A percentile compares a stretch with the other conserved stretches of the same genome.
phyloP scores from a whole-genome alignment of 345 rosid genomes.

The Cardamine resedifolia region DNA sequence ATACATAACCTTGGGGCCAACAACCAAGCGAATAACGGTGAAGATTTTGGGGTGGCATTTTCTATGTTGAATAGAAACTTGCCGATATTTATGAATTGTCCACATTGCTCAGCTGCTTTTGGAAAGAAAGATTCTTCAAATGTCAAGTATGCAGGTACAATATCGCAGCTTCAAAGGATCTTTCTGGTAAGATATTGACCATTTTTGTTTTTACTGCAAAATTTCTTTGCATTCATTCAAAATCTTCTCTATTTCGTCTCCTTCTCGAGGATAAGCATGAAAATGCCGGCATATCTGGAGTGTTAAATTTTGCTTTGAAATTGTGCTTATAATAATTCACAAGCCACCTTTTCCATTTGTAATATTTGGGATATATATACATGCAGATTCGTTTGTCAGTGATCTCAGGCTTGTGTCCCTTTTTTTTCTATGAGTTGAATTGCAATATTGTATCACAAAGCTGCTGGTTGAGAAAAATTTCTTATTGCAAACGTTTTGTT shows the following conservation, averaged over 20 bases:
- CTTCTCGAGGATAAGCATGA: background rate
- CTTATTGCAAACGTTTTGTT: slow-evolving; percentile 29
- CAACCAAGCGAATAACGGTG: slow-evolving; percentile 47
- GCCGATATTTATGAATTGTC: slow-evolving; percentile 73
- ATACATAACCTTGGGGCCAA: slow-evolving; percentile 41
- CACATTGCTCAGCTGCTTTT: slow-evolving; percentile 52
- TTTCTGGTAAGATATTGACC: slow-evolving; percentile 53
- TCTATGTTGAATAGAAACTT: slow-evolving; percentile 65
- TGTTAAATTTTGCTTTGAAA: background rate
- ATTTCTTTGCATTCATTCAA: background rate
- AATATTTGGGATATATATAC: background rate
- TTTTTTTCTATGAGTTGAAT: background rate
- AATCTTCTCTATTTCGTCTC: background rate
- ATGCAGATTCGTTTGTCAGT: background rate
- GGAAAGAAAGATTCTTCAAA: slow-evolving; percentile 46
- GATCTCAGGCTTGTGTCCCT: background rate
- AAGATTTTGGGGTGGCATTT: slow-evolving; percentile 49
- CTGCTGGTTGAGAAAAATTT: slow-evolving; percentile 5
- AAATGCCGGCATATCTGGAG: background rate
- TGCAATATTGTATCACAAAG: background rate
- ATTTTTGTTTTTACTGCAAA: background rate
- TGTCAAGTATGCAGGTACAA: slow-evolving; percentile 57
- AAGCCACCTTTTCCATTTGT: background rate
- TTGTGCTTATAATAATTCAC: background rate
- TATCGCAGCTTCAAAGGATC: slow-evolving; percentile 82